Evolutionary conservation across 768 basidiomycete species (phyloP).

Genomic region (Lentinula raphanica): DNA sequence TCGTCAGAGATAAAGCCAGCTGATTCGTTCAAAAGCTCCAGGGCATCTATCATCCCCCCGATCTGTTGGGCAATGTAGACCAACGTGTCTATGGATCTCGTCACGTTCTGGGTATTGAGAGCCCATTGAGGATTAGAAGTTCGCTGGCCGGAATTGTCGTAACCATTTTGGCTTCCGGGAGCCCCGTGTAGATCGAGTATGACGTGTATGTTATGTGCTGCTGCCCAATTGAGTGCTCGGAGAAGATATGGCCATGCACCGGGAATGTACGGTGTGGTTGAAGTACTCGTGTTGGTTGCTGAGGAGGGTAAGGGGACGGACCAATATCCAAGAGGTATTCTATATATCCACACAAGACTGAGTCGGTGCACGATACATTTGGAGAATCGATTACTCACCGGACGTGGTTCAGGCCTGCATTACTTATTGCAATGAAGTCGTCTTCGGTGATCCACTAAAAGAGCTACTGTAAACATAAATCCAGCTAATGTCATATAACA

Average conservation of each 20-base stretch:
- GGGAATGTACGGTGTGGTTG: slow-evolving; percentile 42
- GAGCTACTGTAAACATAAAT: neutral
- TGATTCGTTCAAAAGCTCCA: slow-evolving; percentile 70
- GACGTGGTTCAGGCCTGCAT: slow-evolving; percentile 68
- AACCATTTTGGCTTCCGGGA: slow-evolving; percentile 49
- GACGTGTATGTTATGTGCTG: slow-evolving; percentile 54
- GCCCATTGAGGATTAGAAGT: slow-evolving; percentile 55
- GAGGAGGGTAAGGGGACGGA: slow-evolving; percentile 61
- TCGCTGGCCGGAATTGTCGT: slow-evolving; percentile 71
- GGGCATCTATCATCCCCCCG: slow-evolving; percentile 52
- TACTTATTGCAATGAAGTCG: slow-evolving; percentile 60
- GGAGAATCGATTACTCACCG: slow-evolving; percentile 35
- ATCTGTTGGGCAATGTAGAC: slow-evolving; percentile 47
- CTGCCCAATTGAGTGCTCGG: slow-evolving; percentile 60
- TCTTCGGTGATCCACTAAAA: slow-evolving; percentile 60
- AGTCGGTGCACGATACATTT: neutral
- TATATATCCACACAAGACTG: slow-evolving; percentile 19
- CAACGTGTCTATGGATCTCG: slow-evolving; percentile 54
- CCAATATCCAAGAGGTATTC: slow-evolving; percentile 74
- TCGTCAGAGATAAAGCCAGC: slow-evolving; percentile 44
- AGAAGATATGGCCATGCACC: slow-evolving; percentile 71
- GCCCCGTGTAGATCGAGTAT: slow-evolving; percentile 77
- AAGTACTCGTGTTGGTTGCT: slow-evolving; percentile 39
- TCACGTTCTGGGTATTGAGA: slow-evolving; percentile 39
- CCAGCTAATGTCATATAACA: neutral